A percentile compares a stretch with the other conserved stretches of the same genome.
Conservation (phyloP, 2,329 filamentous ascomycete species). For the Sclerotiophoma versabilis region DNA sequence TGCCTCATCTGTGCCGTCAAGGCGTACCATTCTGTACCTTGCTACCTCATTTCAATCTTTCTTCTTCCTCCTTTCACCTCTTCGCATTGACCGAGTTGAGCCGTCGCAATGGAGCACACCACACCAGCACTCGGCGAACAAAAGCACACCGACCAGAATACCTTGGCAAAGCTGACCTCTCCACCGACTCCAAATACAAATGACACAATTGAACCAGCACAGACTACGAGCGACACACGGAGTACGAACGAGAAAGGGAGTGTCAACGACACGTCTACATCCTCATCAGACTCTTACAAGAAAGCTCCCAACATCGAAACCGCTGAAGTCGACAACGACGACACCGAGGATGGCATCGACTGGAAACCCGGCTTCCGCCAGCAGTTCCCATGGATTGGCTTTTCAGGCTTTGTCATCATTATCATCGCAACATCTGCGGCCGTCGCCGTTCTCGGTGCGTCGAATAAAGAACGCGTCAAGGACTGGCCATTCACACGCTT, state of each 20-base stretch:
- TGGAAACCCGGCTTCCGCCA: slow-evolving; percentile 32
- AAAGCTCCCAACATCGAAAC: slow-evolving; percentile 11
- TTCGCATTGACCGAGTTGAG: not conserved
- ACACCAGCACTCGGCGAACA: not conserved
- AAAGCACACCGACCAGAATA: not conserved
- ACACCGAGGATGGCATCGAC: slow-evolving; percentile 26
- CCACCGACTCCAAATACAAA: slow-evolving; percentile 1
- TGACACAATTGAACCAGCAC: slow-evolving; percentile 4
- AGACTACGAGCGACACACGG: not conserved
- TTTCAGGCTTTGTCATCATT: slow-evolving; percentile 26
- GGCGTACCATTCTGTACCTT: not conserved
- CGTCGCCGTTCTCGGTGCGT: slow-evolving; percentile 22
- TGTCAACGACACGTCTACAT: slow-evolving; percentile 4
- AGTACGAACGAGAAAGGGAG: slow-evolving; percentile 6
- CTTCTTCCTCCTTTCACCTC: not conserved
- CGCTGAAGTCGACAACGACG: slow-evolving; percentile 18
- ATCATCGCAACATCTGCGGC: slow-evolving; percentile 30
- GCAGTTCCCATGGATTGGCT: slow-evolving; percentile 35
- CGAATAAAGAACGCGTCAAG: slow-evolving; percentile 24
- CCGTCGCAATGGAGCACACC: not conserved
- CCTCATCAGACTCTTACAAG: slow-evolving; percentile 10
- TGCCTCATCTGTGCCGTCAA: slow-evolving; percentile 10
- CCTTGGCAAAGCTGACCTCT: slow-evolving; percentile 9
- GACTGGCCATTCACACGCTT: slow-evolving; percentile 30
- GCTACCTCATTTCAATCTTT: not conserved